Evolutionary conservation across 352 stramenopile genomes (phyloP), one percentile per base, ranked within the genome.

Genomic region (Globisporangium canariense): DNA sequence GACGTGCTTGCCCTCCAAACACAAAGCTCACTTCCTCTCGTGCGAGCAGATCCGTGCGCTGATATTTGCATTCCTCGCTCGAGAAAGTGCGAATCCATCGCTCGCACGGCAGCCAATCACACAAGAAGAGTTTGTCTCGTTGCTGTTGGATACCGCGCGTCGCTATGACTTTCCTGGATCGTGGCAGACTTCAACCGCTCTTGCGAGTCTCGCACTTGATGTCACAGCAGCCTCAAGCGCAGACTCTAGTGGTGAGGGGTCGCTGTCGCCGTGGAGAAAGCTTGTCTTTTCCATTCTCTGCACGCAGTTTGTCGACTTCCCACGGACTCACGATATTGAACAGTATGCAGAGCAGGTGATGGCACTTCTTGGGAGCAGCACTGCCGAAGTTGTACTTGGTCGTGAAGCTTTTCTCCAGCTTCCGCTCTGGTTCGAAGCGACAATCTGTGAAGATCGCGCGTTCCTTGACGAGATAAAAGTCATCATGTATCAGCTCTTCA

Each of bases 361-460:
- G 2, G 5, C 2, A 18, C 40, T 62, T 20, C 16, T 5, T 18
- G 18, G 1, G 14, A 30, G 36, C 2, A 36, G 16, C 55, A 22
- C 22, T 64, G 16, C 7, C 20, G 57, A 62, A n/a, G 25, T 70
- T 20, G 10, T 45, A 20, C 13, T 80, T 13, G 66, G 65, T 13
- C 50, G 30, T 16, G 40, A 53, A 7, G 55, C 74, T 11, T 89
- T 89, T 54, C 16, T 32, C 20, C 56, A 65, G 0, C 54, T 85
- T 1, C 76, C 70, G 13, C 56, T 85, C 28, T 88, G 81, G 78
- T 86, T 82, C 58, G 70, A 83, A 20, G 22, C 57, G 3, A 32
- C 49, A 45, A 34, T 41, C 30, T 34, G n/a, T 0, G 53, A 2
- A 47, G 18, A 40, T 66, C 4, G 18, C 58, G 2, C 46, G 45